Evolutionary conservation across 2,329 filamentous ascomycete genomes (phyloP).

Genomic region (Aspergillus flavus): DNA sequence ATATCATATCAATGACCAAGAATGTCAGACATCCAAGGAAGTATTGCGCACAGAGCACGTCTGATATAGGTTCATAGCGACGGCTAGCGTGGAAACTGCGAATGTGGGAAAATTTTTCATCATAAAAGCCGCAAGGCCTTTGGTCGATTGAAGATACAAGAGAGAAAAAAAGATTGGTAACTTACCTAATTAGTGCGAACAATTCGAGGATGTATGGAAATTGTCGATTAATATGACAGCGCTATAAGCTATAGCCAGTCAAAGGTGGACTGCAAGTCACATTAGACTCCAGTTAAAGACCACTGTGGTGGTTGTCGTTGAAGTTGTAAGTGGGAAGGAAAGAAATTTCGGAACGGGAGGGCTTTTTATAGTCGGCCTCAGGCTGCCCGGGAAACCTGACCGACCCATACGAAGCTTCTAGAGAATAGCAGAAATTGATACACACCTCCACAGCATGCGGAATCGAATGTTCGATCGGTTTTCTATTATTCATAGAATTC

Average conservation of each 20-base stretch:
- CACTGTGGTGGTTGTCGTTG: slow-evolving; percentile 1
- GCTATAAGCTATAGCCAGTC: background rate
- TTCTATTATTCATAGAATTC: background rate
- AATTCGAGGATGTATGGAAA: background rate
- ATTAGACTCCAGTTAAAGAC: slow-evolving; percentile 8
- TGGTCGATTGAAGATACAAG: slow-evolving; percentile 20
- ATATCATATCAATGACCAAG: background rate
- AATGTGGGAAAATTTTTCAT: slow-evolving; percentile 48
- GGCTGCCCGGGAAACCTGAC: slow-evolving; percentile 37
- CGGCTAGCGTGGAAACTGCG: slow-evolving; percentile 46
- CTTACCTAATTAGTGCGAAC: slow-evolving; percentile 28
- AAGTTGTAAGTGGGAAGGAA: slow-evolving; percentile 19
- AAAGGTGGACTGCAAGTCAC: slow-evolving; percentile 2
- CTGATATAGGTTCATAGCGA: slow-evolving; percentile 40
- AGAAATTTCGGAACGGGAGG: slow-evolving; percentile 27
- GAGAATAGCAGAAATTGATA: slow-evolving; percentile 21
- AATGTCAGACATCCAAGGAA: slow-evolving; percentile 43
- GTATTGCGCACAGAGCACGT: slow-evolving; percentile 39
- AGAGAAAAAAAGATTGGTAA: slow-evolving; percentile 13
- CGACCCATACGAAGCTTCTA: slow-evolving; percentile 33
- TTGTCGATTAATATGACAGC: background rate
- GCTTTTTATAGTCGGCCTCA: slow-evolving; percentile 36
- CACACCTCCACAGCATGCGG: slow-evolving; percentile 8
- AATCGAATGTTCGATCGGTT: background rate
- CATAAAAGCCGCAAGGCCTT: slow-evolving; percentile 33